Evolutionary conservation across 2,329 filamentous ascomycete genomes (phyloP), one percentile per base, ranked within the genome.

Genomic region (Botryotinia narcissicola): DNA sequence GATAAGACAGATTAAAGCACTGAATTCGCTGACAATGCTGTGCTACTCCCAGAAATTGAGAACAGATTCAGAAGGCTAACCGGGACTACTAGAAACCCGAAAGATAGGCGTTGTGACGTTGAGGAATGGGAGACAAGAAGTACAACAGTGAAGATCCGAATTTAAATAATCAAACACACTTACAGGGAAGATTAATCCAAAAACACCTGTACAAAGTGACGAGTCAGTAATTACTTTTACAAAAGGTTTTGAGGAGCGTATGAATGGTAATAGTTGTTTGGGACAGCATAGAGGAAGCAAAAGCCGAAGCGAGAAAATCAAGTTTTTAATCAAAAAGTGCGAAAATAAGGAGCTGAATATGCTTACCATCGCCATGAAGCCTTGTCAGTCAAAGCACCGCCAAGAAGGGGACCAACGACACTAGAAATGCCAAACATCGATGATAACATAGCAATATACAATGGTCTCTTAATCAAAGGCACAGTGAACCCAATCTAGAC

Each of bases 281-380:
- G 16, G 29, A 66, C 7, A 42, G 35, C 8, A 32, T 25, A 8
- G 64, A 51, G 2, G 9, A 68, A 8, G n/a, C 35, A 40, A 42
- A 51, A 57, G 46, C 35, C 14, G 25, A 57, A n/a, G 12, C 14
- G 40, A 0, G 8, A 22, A 29, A 22, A 14, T 57, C 16, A n/a
- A 29, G 46, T 22, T 2, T 54, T 25, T 16, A 10, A 16, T 42
- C 22, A 29, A 18, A 18, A 10, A 10, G 25, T 42, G 16, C 18
- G 18, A 57, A 40, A 42, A 7, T 1, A 68, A 29, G 20, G 10
- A 25, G 22, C 6, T 18, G 10, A 14, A 6, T 16, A 42, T 32
- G 25, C 48, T 57, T 42, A 68, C 78, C 84, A 84, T 29, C 82
- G 77, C 74, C 85, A 80, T 0, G 83, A 80, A 0, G 84, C 82